Evolutionary conservation across 768 basidiomycete genomes (phyloP).

Genomic region (Lactarius indigo): DNA sequence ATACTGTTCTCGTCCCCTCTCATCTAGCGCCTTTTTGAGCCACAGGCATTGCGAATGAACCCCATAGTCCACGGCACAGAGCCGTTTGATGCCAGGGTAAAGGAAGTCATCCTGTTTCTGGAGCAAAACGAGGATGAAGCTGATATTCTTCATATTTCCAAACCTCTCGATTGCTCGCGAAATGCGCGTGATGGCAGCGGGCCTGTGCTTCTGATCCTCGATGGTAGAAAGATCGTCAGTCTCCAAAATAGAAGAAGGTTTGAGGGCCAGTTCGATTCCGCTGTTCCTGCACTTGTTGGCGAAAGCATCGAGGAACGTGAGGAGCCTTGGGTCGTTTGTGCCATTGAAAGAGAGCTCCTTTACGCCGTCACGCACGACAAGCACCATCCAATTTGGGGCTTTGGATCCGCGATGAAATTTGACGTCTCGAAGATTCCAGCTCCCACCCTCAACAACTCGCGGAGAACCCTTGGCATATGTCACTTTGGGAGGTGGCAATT

Average conservation of each 20-base stretch:
- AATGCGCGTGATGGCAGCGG: slow-evolving; percentile 35
- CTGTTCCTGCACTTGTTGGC: slow-evolving; percentile 49
- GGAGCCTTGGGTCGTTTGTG: slow-evolving; percentile 42
- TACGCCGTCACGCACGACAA: slow-evolving; percentile 55
- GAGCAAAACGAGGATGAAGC: slow-evolving; percentile 70
- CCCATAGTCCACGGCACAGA: slow-evolving; percentile 71
- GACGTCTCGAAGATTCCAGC: slow-evolving; percentile 75
- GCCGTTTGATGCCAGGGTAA: slow-evolving; percentile 76
- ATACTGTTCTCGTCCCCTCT: slow-evolving; percentile 69
- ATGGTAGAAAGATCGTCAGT: slow-evolving; percentile 32
- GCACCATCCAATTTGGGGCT: slow-evolving; percentile 59
- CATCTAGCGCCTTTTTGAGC: slow-evolving; percentile 53
- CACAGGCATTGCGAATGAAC: slow-evolving; percentile 75
- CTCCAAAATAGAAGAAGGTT: background rate
- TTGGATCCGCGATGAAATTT: slow-evolving; percentile 57
- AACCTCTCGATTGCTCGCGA: slow-evolving; percentile 27
- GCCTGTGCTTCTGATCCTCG: slow-evolving; percentile 38
- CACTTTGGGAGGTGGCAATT: slow-evolving; percentile 56
- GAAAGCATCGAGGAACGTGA: slow-evolving; percentile 50
- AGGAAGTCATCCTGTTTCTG: slow-evolving; percentile 67
- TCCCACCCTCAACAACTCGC: slow-evolving; percentile 52
- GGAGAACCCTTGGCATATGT: slow-evolving; percentile 47
- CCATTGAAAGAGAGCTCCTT: slow-evolving; percentile 36
- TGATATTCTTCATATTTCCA: slow-evolving; percentile 39
- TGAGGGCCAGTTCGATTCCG: slow-evolving; percentile 46